Conservation (phyloP, 2,329 filamentous ascomycete species). For the Cordyceps javanica region DNA sequence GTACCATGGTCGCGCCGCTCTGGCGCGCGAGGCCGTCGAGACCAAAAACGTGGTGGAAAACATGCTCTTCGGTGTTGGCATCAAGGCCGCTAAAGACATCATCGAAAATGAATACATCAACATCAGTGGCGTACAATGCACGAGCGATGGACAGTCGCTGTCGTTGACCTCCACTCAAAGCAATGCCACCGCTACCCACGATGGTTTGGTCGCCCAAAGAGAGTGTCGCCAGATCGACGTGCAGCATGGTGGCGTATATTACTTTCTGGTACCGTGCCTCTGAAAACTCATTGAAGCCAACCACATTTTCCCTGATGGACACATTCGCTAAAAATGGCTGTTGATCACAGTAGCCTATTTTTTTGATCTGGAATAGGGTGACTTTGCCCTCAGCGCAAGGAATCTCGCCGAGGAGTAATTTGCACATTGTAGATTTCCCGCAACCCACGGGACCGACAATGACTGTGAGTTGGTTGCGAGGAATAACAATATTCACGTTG, state of each 20-base stretch:
- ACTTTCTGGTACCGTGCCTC: slow-evolving; percentile 17
- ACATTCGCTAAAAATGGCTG: slow-evolving; percentile 19
- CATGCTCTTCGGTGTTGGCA: slow-evolving; percentile 25
- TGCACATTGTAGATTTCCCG: slow-evolving; percentile 36
- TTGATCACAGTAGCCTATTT: slow-evolving; percentile 22
- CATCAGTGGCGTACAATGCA: slow-evolving; percentile 23
- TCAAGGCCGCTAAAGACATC: slow-evolving; percentile 32
- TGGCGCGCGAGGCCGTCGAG: slow-evolving; percentile 21
- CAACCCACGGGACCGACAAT: slow-evolving; percentile 34
- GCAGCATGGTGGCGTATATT: slow-evolving; percentile 18
- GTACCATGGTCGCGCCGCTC: slow-evolving; percentile 21
- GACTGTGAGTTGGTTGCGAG: slow-evolving; percentile 26
- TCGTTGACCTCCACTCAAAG: slow-evolving; percentile 26
- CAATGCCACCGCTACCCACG: slow-evolving; percentile 27
- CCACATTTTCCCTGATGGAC: slow-evolving; percentile 20
- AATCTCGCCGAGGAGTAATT: slow-evolving; percentile 22
- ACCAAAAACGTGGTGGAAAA: slow-evolving; percentile 27
- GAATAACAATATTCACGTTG: slow-evolving; percentile 27
- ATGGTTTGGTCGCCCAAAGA: slow-evolving; percentile 24
- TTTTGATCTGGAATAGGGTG: neutral
- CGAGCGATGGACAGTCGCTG: slow-evolving; percentile 23
- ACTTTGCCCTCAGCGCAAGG: slow-evolving; percentile 11
- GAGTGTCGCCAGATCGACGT: slow-evolving; percentile 17
- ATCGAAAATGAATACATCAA: slow-evolving; percentile 26
- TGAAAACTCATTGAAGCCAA: slow-evolving; percentile 17